Percentiles rank a stretch among this genome's conserved stretches.
These are phyloP conservation scores for Scenedesmus sp. DNA, from an alignment of 163 green algal species.

Conservation along the genomic window DNA sequence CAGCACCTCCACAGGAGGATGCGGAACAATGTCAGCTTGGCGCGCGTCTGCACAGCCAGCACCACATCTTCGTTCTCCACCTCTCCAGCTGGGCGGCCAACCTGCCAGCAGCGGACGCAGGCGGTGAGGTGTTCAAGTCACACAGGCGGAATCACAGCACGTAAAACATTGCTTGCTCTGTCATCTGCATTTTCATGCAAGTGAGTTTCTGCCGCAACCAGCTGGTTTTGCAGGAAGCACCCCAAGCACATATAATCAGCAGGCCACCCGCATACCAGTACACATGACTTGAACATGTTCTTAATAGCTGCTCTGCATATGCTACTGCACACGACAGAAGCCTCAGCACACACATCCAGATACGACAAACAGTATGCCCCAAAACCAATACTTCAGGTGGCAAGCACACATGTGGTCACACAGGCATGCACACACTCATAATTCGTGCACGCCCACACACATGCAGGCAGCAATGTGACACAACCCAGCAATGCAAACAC, in stretches of 20 bases:
- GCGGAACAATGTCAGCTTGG: conserved; percentile 71
- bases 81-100: conserved; percentile 52
- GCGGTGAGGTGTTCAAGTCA: too few relatives aligned
- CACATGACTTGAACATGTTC: too few relatives aligned
- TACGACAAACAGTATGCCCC: too few relatives aligned
- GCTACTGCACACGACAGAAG: too few relatives aligned
- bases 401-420: too few relatives aligned
- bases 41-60: conserved; percentile 80
- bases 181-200: background rate
- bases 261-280: background rate
- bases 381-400: too few relatives aligned
- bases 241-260: background rate
- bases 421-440: too few relatives aligned
- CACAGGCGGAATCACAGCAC: too few relatives aligned
- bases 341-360: too few relatives aligned
- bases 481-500: background rate
- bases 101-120: conserved; percentile 44
- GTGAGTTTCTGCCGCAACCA: background rate
- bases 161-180: too few relatives aligned
- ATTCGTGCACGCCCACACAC: too few relatives aligned
- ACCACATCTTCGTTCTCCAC: conserved; percentile 82
- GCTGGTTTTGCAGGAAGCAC: background rate
- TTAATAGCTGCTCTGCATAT: too few relatives aligned
- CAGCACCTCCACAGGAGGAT: conserved; percentile 66
- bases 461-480: background rate